Evolutionary conservation across 2,329 filamentous ascomycete species (phyloP).

Genomic region (Aspergillus phoenicis): DNA sequence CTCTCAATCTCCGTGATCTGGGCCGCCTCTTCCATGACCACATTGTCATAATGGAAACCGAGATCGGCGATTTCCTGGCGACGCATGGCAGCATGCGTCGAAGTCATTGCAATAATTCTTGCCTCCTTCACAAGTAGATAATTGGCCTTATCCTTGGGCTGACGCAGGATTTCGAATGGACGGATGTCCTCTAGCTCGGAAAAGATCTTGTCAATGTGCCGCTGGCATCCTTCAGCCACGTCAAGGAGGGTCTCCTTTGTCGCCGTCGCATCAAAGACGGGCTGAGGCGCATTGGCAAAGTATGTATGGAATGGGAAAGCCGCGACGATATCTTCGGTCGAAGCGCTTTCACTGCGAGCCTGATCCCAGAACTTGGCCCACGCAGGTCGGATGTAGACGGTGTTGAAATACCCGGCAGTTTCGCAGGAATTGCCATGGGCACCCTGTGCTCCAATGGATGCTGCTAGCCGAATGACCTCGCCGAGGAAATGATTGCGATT

Average conservation of each 20-base stretch:
- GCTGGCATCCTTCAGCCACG: conserved; percentile 79
- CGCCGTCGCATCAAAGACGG: conserved; percentile 71
- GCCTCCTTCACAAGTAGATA: conserved; percentile 94
- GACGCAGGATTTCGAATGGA: conserved; percentile 90
- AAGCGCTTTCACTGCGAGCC: conserved; percentile 58
- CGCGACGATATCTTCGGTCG: conserved; percentile 64
- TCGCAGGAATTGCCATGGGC: conserved; percentile 96
- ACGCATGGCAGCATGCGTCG: conserved; percentile 94
- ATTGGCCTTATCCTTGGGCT: conserved; percentile 89
- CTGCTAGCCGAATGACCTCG: conserved; percentile 84
- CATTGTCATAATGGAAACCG: conserved; percentile 97
- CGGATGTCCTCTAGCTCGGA: conserved; percentile 88
- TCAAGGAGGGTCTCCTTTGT: conserved; percentile 71
- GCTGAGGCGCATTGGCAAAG: conserved; percentile 84
- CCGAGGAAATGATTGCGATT: conserved; percentile 76
- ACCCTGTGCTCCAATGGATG: conserved; percentile 81
- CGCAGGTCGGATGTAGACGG: conserved; percentile 82
- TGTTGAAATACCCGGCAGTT: conserved; percentile 95
- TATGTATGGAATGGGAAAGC: conserved; percentile 87
- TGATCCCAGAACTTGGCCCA: conserved; percentile 83
- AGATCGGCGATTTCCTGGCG: conserved; percentile 84
- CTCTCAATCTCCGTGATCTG: conserved; percentile 98
- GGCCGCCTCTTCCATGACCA: conserved; percentile 97
- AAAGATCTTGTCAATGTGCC: conserved; percentile 88
- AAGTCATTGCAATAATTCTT: conserved; percentile 98